A percentile compares a stretch with the other conserved stretches of the same genome.
These are phyloP conservation scores for Lathyrus aphaca DNA, from an alignment of 306 rosid species.

Conservation along the genomic window DNA sequence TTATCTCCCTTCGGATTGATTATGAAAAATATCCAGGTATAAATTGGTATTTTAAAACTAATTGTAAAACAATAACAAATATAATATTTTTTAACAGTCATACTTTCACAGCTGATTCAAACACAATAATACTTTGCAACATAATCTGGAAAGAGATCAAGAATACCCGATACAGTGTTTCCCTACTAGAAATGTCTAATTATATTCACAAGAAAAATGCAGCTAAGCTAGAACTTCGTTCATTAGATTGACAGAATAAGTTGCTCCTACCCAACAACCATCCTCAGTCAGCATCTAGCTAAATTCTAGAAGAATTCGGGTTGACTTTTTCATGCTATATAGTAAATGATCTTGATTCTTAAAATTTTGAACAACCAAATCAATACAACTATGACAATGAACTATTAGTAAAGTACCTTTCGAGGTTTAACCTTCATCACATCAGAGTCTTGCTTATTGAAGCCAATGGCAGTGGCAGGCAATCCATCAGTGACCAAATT, in stretches of 20 bases:
- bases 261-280: conserved; percentile 18
- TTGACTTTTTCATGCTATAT: background rate
- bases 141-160: background rate
- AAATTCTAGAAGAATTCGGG: background rate
- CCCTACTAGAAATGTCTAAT: conserved; percentile 1
- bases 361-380: conserved; percentile 19
- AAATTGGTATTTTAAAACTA: background rate
- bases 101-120: background rate
- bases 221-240: background rate
- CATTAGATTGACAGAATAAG: conserved; percentile 5
- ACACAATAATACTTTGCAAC: background rate
- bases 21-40: background rate
- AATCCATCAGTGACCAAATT: conserved; percentile 97
- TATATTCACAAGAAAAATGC: background rate
- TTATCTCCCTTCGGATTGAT: too few species aligned
- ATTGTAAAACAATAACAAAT: background rate
- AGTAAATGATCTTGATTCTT: conserved; percentile 28
- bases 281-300: conserved; percentile 6
- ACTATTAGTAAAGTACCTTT: conserved; percentile 58
- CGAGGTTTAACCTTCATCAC: conserved; percentile 97
- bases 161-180: background rate
- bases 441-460: conserved; percentile 94
- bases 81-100: background rate
- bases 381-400: conserved; percentile 31
- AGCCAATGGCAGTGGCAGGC: conserved; percentile 99